Percentiles rank a stretch among this genome's conserved stretches.
Evolutionary conservation across 148 eudicot species (phyloP).

Genomic region (Arctostaphylos glauca): DNA sequence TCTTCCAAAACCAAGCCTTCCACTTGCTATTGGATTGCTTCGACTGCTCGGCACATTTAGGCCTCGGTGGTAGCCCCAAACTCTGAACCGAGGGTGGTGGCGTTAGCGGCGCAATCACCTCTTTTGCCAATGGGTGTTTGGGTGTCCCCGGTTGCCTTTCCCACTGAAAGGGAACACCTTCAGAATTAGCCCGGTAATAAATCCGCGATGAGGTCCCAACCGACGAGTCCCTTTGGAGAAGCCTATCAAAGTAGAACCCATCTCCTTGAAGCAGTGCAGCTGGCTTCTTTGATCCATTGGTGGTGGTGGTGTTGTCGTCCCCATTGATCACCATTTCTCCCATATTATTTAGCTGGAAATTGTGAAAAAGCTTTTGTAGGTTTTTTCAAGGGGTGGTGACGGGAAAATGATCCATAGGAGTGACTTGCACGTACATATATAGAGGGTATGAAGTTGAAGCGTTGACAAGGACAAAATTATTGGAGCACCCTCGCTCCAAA

Average conservation of each 20-base stretch:
- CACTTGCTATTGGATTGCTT: conserved; percentile 5
- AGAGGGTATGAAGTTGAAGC: background rate
- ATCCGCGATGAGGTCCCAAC: conserved; percentile 36
- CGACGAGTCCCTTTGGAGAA: conserved; percentile 29
- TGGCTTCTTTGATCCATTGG: background rate
- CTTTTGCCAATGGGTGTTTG: conserved; percentile 32
- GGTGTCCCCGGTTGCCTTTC: conserved; percentile 78
- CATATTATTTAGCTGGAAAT: background rate
- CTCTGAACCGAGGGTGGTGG: conserved; percentile 73
- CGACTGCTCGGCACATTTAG: conserved; percentile 13
- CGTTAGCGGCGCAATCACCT: conserved; percentile 49
- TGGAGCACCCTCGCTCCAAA: too few relatives aligned
- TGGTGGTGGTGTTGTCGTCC: background rate
- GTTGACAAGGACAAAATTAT: background rate
- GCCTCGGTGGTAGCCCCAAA: conserved; percentile 41
- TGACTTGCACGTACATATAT: background rate
- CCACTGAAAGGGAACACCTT: conserved; percentile 75
- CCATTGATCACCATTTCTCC: background rate
- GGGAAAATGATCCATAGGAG: background rate
- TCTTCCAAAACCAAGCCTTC: conserved; percentile 30
- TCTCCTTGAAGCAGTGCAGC: conserved; percentile 27
- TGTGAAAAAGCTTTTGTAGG: background rate
- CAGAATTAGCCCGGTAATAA: conserved; percentile 34
- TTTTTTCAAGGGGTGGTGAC: background rate
- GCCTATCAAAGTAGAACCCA: conserved; percentile 18